A percentile compares a stretch with the other conserved stretches of the same genome.
Evolutionary conservation across 352 stramenopile genomes (phyloP).

Genomic region (Phytophthora pistaciae): DNA sequence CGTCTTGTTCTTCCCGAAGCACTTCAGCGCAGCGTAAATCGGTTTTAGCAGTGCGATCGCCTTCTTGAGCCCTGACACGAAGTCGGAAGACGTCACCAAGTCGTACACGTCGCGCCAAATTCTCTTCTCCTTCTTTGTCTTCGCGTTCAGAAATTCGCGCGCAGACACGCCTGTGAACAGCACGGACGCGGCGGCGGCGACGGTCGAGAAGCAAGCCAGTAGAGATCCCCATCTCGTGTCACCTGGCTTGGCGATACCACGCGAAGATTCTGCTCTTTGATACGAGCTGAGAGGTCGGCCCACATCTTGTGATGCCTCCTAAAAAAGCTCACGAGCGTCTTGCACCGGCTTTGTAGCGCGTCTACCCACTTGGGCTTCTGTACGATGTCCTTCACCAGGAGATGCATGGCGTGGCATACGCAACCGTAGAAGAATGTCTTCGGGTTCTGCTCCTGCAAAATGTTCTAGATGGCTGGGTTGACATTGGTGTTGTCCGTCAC

Average conservation of each 20-base stretch:
- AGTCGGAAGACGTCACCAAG: background rate
- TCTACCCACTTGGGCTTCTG: background rate
- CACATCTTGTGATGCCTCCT: background rate
- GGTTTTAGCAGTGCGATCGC: background rate
- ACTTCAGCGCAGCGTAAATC: background rate
- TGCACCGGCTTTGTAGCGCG: background rate
- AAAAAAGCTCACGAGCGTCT: background rate
- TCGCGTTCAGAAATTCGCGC: background rate
- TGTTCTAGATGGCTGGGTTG: background rate
- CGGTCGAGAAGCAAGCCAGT: background rate
- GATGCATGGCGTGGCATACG: background rate
- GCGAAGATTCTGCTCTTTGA: background rate
- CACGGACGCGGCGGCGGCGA: background rate
- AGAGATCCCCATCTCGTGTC: background rate
- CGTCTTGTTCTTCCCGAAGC: background rate
- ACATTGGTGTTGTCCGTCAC: background rate
- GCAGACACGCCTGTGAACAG: background rate
- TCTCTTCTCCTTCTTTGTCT: background rate
- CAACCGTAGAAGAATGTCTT: background rate
- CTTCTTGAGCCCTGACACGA: background rate
- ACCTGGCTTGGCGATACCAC: background rate
- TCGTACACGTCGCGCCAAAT: background rate
- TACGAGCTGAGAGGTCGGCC: background rate
- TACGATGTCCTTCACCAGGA: background rate
- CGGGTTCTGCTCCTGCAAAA: background rate